Percentiles rank a stretch among this genome's conserved stretches.
phyloP scores from a whole-genome alignment of 768 basidiomycete species.

The Amanita molliuscula region DNA sequence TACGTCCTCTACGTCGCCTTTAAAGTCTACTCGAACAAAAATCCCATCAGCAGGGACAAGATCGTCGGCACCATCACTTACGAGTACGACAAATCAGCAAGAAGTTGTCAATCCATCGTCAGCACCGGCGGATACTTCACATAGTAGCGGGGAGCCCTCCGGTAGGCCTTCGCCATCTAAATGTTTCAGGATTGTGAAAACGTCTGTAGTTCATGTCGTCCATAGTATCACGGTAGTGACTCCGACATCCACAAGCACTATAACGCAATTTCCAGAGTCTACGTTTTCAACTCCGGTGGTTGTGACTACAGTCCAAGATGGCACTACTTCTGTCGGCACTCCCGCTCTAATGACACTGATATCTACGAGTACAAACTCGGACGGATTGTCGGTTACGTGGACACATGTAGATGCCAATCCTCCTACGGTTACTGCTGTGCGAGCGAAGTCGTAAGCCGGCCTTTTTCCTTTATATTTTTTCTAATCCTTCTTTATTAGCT shows the following conservation, averaged over 20 bases:
- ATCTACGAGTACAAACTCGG: conserved; percentile 32
- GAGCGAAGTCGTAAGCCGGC: conserved; percentile 8
- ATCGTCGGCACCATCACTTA: not conserved
- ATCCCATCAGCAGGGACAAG: not conserved
- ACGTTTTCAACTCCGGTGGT: conserved; percentile 34
- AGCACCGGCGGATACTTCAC: not conserved
- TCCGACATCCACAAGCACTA: conserved; percentile 27
- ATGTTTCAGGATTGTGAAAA: not conserved
- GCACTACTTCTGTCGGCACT: conserved; percentile 16
- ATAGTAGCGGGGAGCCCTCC: not conserved
- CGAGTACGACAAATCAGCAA: not conserved
- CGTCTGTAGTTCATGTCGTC: conserved; percentile 11
- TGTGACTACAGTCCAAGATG: conserved; percentile 26
- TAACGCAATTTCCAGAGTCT: conserved; percentile 28
- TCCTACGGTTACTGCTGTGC: conserved; percentile 17
- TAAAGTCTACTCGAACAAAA: not conserved
- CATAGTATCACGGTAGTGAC: conserved; percentile 13
- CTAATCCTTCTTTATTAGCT: conserved; percentile 23
- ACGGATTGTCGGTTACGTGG: conserved; percentile 34
- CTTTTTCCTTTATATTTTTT: not conserved
- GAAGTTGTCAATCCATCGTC: not conserved
- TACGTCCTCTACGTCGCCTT: not conserved
- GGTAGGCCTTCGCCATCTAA: not conserved
- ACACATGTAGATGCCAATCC: conserved; percentile 47
- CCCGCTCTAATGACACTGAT: conserved; percentile 37